Evolutionary conservation across 2,329 filamentous ascomycete genomes (phyloP).

Genomic region (Beauveria asiatica): DNA sequence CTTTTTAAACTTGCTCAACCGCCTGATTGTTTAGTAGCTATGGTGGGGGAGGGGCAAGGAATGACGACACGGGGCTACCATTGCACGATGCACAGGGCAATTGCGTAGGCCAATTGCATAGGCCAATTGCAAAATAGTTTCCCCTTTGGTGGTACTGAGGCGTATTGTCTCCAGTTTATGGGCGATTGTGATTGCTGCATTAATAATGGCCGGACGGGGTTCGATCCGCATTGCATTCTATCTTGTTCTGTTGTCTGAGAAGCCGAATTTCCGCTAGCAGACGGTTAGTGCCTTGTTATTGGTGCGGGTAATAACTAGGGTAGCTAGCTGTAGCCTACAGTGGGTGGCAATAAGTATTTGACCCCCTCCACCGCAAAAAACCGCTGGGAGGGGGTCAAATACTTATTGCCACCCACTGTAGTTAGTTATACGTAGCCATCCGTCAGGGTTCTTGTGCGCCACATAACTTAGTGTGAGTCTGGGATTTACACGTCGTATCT

Average conservation of each 20-base stretch:
- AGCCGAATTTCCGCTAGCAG: neutral
- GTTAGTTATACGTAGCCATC: too few species aligned
- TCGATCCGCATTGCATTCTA: neutral
- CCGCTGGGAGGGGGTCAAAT: too few species aligned
- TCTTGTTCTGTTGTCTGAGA: neutral
- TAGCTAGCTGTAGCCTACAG: too few species aligned
- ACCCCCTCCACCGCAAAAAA: too few species aligned
- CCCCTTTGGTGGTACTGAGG: neutral
- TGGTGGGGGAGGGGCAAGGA: conserved; percentile 11
- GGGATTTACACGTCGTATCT: too few species aligned
- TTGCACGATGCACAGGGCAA: too few species aligned
- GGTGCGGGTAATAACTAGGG: neutral
- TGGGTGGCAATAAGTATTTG: too few species aligned
- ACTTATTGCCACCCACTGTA: too few species aligned
- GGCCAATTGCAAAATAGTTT: neutral
- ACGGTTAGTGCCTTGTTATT: neutral
- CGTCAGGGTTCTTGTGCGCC: too few species aligned
- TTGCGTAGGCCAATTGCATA: too few species aligned
- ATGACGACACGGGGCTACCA: conserved; percentile 5
- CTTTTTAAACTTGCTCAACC: neutral
- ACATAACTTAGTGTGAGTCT: too few species aligned
- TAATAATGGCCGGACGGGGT: neutral
- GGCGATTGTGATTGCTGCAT: neutral
- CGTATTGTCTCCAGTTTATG: neutral
- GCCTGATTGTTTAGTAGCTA: neutral